Evolutionary conservation across 2,329 filamentous ascomycete species (phyloP).

Genomic region (Penicillium griseofulvum): DNA sequence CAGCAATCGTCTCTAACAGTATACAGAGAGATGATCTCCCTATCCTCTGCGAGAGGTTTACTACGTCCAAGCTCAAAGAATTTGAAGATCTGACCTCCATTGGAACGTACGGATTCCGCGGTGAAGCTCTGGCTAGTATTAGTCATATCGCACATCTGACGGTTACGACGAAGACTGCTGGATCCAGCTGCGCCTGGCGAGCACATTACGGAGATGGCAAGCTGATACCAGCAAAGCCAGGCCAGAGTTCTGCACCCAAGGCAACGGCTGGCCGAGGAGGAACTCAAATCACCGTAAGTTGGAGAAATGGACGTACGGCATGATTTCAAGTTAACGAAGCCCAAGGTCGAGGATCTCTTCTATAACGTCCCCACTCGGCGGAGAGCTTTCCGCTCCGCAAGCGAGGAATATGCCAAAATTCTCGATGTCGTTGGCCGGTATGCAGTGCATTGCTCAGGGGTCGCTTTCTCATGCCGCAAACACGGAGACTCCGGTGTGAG

Average conservation of each 20-base stretch:
- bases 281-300: slow-evolving; percentile 80
- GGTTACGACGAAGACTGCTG: slow-evolving; percentile 88
- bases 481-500: slow-evolving; percentile 82
- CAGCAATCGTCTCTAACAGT: slow-evolving; percentile 8
- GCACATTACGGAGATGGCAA: slow-evolving; percentile 83
- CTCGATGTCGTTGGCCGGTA: slow-evolving; percentile 92
- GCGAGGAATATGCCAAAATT: slow-evolving; percentile 97
- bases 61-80: slow-evolving; percentile 88
- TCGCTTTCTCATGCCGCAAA: slow-evolving; percentile 96
- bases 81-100: slow-evolving; percentile 92
- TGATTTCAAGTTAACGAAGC: neutral
- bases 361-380: slow-evolving; percentile 91
- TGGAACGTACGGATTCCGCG: slow-evolving; percentile 94
- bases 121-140: slow-evolving; percentile 93
- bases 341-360: slow-evolving; percentile 81
- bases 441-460: slow-evolving; percentile 84
- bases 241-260: slow-evolving; percentile 81
- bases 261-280: slow-evolving; percentile 82
- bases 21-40: slow-evolving; percentile 79
- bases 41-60: slow-evolving; percentile 93
- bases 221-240: slow-evolving; percentile 78
- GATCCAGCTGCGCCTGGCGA: slow-evolving; percentile 85
- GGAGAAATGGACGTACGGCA: neutral
- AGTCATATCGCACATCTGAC: slow-evolving; percentile 96
- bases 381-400: slow-evolving; percentile 82